phyloP scores from a whole-genome alignment of 225 moss, liverwort and hornwort species.

The Antitrichia curtipendula region DNA sequence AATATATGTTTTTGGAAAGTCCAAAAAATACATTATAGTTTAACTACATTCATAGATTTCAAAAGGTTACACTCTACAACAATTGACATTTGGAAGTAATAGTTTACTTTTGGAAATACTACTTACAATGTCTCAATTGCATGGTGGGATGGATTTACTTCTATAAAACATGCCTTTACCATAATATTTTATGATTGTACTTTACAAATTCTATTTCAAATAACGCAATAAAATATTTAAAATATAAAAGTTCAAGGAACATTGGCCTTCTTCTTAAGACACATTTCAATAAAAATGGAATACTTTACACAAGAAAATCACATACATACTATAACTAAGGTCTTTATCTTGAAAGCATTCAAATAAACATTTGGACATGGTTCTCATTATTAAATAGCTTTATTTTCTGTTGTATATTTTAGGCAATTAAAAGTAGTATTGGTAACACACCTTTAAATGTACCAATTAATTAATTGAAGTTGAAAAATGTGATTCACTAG shows the following conservation, averaged over 20 bases:
- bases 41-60: neutral
- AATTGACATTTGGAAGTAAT: neutral
- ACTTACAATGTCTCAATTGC: neutral
- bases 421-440: no score
- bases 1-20: no score
- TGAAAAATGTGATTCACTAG: rapidly evolving
- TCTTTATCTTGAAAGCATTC: neutral
- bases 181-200: neutral
- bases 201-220: neutral
- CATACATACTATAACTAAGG: neutral
- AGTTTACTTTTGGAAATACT: neutral
- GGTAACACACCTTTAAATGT: neutral
- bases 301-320: neutral
- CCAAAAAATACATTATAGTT: no score
- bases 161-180: rapidly evolving
- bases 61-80: rapidly evolving
- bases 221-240: rapidly evolving
- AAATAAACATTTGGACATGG: neutral
- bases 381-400: neutral
- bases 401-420: neutral
- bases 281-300: neutral
- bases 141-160: neutral
- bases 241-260: neutral
- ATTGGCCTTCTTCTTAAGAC: neutral
- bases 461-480: neutral